Evolutionary conservation across 306 rosid species (phyloP).

Genomic region (Hippophae gyantsensis): DNA sequence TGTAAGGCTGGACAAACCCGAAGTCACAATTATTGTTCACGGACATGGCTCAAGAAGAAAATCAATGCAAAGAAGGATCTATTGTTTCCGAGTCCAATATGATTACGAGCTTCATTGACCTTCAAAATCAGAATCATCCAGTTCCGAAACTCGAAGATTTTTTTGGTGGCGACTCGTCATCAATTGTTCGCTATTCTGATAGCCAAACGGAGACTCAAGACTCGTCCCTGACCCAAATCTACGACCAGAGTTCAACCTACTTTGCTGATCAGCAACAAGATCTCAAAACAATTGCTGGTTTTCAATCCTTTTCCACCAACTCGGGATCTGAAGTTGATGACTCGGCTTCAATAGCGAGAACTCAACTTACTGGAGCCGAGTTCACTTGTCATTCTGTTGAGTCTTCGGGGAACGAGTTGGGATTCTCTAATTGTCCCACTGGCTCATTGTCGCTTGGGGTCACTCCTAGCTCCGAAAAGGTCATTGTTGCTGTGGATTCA

Average conservation of each 20-base stretch:
- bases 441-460: conserved; percentile 57
- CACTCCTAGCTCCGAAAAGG: conserved; percentile 30
- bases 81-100: conserved; percentile 22
- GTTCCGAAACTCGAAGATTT: conserved; percentile 85
- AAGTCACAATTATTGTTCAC: conserved; percentile 34
- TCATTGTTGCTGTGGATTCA: conserved; percentile 26
- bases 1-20: conserved; percentile 58
- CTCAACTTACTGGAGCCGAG: conserved; percentile 42
- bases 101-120: conserved; percentile 30
- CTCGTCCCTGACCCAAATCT: conserved; percentile 77
- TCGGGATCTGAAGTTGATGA: conserved; percentile 97
- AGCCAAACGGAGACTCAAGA: conserved; percentile 87
- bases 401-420: conserved; percentile 48
- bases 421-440: conserved; percentile 27
- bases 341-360: conserved; percentile 46
- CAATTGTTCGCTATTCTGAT: conserved; percentile 54
- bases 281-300: conserved; percentile 58
- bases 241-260: conserved; percentile 54
- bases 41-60: conserved; percentile 19
- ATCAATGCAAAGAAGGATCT: conserved; percentile 16
- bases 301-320: conserved; percentile 73
- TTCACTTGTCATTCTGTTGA: conserved; percentile 50
- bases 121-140: conserved; percentile 33
- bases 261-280: conserved; percentile 52
- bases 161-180: conserved; percentile 54